phyloP scores from a whole-genome alignment of 768 basidiomycete species.

The Dioszegia crocea region DNA sequence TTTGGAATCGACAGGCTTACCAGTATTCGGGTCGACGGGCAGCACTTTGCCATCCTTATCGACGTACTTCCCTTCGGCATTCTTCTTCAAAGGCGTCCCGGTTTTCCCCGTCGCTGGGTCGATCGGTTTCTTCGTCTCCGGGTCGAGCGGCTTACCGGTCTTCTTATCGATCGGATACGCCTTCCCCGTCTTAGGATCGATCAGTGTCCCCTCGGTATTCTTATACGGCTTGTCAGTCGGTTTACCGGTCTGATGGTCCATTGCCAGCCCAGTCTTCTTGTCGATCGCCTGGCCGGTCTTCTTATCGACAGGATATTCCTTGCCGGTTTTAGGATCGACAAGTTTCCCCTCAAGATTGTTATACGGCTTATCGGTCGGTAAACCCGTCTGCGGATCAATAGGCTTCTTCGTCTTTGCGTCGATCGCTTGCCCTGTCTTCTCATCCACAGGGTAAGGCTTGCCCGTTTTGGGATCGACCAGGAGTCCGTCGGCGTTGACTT shows the following conservation, averaged over 20 bases:
- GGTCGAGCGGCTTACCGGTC: conserved; percentile 4
- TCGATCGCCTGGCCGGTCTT: background rate
- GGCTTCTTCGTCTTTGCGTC: background rate
- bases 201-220: conserved; percentile 4
- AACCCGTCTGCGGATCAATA: conserved; percentile 2
- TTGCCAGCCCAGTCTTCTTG: background rate
- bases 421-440: conserved; percentile 5
- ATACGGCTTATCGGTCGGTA: background rate
- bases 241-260: conserved; percentile 4
- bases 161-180: conserved; percentile 8
- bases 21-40: background rate
- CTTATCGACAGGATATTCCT: background rate
- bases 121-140: background rate
- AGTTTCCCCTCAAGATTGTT: background rate
- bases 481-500: background rate
- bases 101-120: conserved; percentile 3
- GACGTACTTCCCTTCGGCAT: background rate
- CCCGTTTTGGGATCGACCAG: background rate
- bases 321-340: background rate
- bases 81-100: conserved; percentile 1
- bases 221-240: conserved; percentile 4
- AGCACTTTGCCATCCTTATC: background rate
- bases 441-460: background rate
- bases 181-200: conserved; percentile 1
- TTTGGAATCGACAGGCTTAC: background rate